phyloP scores from a whole-genome alignment of 2,329 filamentous ascomycete genomes.

The Thielaviopsis ethacetica region DNA sequence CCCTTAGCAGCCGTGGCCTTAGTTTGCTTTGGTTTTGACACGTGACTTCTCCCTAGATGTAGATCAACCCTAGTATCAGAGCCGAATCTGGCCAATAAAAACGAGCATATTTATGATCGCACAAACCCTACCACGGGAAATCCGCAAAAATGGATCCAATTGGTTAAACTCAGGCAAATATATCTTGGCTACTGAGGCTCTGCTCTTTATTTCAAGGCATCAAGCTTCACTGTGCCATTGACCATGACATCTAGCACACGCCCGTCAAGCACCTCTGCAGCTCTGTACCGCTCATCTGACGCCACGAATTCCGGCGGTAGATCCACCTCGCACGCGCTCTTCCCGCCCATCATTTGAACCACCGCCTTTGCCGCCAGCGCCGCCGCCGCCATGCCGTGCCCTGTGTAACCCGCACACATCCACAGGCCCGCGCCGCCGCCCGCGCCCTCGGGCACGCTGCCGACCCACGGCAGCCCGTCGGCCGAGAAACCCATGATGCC shows the following conservation, averaged over 20 bases:
- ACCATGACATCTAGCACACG: neutral
- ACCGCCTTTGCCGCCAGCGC: conserved; percentile 49
- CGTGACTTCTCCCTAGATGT: too few relatives aligned
- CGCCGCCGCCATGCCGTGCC: conserved; percentile 63
- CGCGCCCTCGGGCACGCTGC: conserved; percentile 37
- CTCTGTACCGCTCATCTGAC: conserved; percentile 19
- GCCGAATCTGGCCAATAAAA: too few relatives aligned
- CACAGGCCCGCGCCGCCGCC: conserved; percentile 40
- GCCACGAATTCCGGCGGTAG: conserved; percentile 28
- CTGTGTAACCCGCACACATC: conserved; percentile 51
- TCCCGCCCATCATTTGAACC: conserved; percentile 39
- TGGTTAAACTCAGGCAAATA: too few relatives aligned
- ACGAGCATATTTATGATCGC: too few relatives aligned
- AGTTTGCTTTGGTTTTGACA: too few relatives aligned
- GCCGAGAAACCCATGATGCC: conserved; percentile 65
- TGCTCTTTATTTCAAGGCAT: neutral
- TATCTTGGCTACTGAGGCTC: neutral
- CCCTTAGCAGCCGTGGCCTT: too few relatives aligned
- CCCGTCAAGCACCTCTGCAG: conserved; percentile 6
- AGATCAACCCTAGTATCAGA: too few relatives aligned
- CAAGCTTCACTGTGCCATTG: conserved; percentile 4
- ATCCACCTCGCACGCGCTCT: conserved; percentile 22
- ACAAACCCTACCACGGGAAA: too few relatives aligned
- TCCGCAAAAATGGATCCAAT: too few relatives aligned
- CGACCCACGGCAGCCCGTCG: conserved; percentile 56